Evolutionary conservation across 345 rosid genomes (phyloP), one percentile per base, ranked within the genome.

Genomic region (Melastoma malabathricum): DNA sequence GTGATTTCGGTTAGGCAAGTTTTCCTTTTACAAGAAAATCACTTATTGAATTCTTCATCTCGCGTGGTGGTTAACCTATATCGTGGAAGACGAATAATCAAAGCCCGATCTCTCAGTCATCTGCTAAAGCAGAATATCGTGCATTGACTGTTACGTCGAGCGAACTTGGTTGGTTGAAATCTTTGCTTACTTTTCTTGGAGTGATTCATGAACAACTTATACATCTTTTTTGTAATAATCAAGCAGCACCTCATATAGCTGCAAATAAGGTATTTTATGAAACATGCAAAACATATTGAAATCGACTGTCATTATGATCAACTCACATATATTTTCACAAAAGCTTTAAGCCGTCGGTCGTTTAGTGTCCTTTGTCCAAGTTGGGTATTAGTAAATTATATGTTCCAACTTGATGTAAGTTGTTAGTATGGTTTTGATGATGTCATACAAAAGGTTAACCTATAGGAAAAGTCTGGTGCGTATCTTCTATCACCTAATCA

Each of bases 1-100:
- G 51, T 52, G 58, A 52, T 39, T 14, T 13, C 1, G 4, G 34
- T n/a, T 60, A 41, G 58, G 48, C 38, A 6, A n/a, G 51, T 12
- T 52, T 34, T 18, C 55, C 20, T 2, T 25, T 17, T 3, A 34
- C 56, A 3, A 0, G 38, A 7, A 1, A 19, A n/a, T 57, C 38
- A 5, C 0, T 48, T 16, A 49, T 10, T 1, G 49, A 49, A 1
- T 45, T 16, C 3, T 51, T 38, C 13, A 17, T 45, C 4, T 13
- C 16, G 13, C 49, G 12, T 0, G 15, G 39, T 19, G 38, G 3
- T 18, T 44, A 9, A 7, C 41, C 9, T 16, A 0, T 44, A 15
- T 43, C 48, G 15, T 54, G 58, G 49, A 44, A 18, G 13, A 43
- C 48, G 6, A 54, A n/a, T 31, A 54, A 54, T 4, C 10, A 43